phyloP scores from a whole-genome alignment of 139 green algal species.

The Volvox reticuliferus region DNA sequence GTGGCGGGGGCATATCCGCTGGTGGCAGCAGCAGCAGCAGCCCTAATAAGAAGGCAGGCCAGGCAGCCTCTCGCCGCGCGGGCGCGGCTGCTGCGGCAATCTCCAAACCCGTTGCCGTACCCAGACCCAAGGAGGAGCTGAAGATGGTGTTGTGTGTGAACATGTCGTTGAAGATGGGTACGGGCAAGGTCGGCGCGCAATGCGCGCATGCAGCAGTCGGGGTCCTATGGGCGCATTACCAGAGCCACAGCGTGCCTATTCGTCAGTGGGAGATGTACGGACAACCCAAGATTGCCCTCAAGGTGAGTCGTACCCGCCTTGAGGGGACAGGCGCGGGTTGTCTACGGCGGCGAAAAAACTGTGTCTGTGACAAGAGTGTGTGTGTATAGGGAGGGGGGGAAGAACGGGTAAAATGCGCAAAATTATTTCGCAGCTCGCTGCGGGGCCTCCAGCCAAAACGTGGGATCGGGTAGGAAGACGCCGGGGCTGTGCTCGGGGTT shows the following conservation, averaged over 20 bases:
- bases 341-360: too few species aligned
- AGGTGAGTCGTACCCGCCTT: conserved; percentile 37
- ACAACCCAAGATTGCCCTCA: conserved; percentile 88
- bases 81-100: background rate
- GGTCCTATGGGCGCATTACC: conserved; percentile 67
- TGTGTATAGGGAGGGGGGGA: background rate
- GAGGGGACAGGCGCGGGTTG: too few species aligned
- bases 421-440: too few species aligned
- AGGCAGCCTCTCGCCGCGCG: background rate
- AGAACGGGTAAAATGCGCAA: too few species aligned
- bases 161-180: conserved; percentile 79
- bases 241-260: conserved; percentile 58
- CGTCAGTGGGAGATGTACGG: conserved; percentile 78
- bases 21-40: background rate
- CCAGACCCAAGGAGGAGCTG: conserved; percentile 59
- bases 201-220: conserved; percentile 88
- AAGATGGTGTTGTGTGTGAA: conserved; percentile 80
- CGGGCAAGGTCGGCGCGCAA: conserved; percentile 88
- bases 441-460: too few species aligned
- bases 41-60: background rate
- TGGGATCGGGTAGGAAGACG: too few species aligned
- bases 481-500: too few species aligned
- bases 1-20: background rate
- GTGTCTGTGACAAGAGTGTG: too few species aligned
- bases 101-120: background rate